These are phyloP conservation scores for Lentinula raphanica DNA, from an alignment of 768 basidiomycete species.

Conservation along the genomic window DNA sequence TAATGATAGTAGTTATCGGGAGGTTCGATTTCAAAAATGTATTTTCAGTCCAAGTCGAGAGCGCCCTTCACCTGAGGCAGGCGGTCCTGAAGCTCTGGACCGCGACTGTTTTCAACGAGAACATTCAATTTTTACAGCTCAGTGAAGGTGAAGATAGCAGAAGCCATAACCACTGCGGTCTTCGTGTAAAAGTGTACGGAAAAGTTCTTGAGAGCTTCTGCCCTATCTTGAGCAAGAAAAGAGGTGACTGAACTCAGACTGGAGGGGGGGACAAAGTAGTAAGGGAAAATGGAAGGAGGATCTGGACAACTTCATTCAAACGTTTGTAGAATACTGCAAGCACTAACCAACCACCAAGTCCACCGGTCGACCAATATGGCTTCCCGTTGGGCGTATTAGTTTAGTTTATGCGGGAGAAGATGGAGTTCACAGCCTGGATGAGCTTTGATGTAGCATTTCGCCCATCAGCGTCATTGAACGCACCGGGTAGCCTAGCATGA, in stretches of 20 bases:
- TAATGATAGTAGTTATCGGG: background rate
- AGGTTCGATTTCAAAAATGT: constrained; percentile 1
- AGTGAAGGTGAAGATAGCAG: constrained; percentile 3
- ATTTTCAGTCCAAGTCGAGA: constrained; percentile 1
- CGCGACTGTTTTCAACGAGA: constrained; percentile 42
- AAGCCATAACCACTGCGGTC: no score
- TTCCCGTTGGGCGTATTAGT: no score
- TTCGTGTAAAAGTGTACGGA: no score
- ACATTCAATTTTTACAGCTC: background rate
- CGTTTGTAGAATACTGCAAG: constrained; percentile 95
- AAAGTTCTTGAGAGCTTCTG: constrained; percentile 17
- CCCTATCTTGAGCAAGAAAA: constrained; percentile 56
- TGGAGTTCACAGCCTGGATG: no score
- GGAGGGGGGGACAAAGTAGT: constrained; percentile 47
- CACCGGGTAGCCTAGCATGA: no score
- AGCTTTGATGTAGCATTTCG: no score
- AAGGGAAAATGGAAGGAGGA: no score
- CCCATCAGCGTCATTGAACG: no score
- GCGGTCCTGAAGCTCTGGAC: constrained; percentile 81
- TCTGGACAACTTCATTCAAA: no score
- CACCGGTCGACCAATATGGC: constrained; percentile 96
- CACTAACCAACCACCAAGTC: constrained; percentile 93
- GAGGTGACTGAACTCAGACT: background rate
- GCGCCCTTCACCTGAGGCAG: constrained; percentile 73
- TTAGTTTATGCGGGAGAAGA: constrained; percentile 42